Evolutionary conservation across 805 yeast genomes (phyloP).

Genomic region (Tetrapisispora phaffii): DNA sequence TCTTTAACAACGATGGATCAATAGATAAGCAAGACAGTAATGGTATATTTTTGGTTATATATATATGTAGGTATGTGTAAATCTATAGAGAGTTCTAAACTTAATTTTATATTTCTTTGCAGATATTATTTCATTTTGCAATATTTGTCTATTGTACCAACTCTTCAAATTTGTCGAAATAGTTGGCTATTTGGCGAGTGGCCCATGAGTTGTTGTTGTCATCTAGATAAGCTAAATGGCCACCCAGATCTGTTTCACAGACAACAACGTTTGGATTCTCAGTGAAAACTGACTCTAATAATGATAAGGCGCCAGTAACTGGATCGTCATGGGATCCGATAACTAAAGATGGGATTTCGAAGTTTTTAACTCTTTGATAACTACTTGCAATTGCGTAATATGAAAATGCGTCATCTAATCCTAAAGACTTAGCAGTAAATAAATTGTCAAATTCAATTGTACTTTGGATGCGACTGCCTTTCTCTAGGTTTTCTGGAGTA

Average conservation of each 20-base stretch:
- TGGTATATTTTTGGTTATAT: too few species aligned
- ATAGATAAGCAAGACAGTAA: too few species aligned
- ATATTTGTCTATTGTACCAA: slow-evolving; percentile 20
- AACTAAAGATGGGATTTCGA: slow-evolving; percentile 54
- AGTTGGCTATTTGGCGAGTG: slow-evolving; percentile 33
- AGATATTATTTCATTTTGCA: too few species aligned
- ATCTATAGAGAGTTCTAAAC: too few species aligned
- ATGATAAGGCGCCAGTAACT: slow-evolving; percentile 40
- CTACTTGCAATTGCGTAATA: slow-evolving; percentile 64
- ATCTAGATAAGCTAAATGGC: slow-evolving; percentile 52
- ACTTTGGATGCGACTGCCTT: slow-evolving; percentile 30
- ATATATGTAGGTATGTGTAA: too few species aligned
- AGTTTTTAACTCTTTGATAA: slow-evolving; percentile 41
- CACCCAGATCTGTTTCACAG: slow-evolving; percentile 56
- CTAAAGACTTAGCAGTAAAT: slow-evolving; percentile 53
- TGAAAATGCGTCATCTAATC: slow-evolving; percentile 50
- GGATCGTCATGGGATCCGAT: slow-evolving; percentile 58
- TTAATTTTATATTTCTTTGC: too few species aligned
- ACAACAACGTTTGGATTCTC: slow-evolving; percentile 50
- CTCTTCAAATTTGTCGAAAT: slow-evolving; percentile 33
- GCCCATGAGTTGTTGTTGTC: slow-evolving; percentile 41
- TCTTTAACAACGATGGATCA: too few species aligned
- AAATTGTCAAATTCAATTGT: slow-evolving; percentile 50
- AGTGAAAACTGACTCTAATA: slow-evolving; percentile 41
- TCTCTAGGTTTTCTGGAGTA: slow-evolving; percentile 29